Base-by-base conservation (phyloP, 495 filamentous ascomycete genomes). In the Schizothecium vesticola region DNA sequence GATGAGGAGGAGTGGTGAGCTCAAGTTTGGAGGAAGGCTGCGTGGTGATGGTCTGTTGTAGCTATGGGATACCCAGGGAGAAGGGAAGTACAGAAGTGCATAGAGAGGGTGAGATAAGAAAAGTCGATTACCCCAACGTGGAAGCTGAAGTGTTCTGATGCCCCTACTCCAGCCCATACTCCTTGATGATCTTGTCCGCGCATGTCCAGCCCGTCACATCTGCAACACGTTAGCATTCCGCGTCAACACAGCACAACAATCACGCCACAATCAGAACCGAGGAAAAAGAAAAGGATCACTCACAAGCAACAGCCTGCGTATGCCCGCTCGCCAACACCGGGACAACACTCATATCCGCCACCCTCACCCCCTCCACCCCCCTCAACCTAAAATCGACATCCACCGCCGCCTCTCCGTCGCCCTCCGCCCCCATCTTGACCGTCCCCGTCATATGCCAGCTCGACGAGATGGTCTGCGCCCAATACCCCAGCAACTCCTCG, bases 261-360 rank as follows among this genome's bases (percentile, higher is more conserved):
- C 61, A 23, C 8, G 13, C 13, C 12, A 3, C 16, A 62, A 23
- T 3, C 31, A 33, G 31, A 33, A 21, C n/a, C 36, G 24, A 13
- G 24, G 12, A 1, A 4, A 3, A 1, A n/a, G 13, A n/a, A 12
- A 29, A n/a, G n/a, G n/a, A n/a, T n/a, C 24, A 67, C 67, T 73
- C 26, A 67, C 78, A 80, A 9, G 79, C 78, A 13, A 73, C 74
- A n/a, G 67, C 60, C 66, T 81, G 79, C 6, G 75, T 71, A 63
- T 80, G 78, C 22, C 70, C 70, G 67, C 71, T 80, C 10, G 65
- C 61, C 66, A 89, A 65, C n/a, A 90, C 72, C 6, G 89, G 89
- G 24, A 89, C 79, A 59, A 89, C 84, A 70, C 87, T 89, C 78
- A 88, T 85, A 79, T 92, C 89, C 3, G 83, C 87, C 5, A 91